Percentiles rank a stretch among this genome's conserved stretches.
phyloP scores from a whole-genome alignment of 2,329 filamentous ascomycete genomes.

The Lasiodiplodia citricola region DNA sequence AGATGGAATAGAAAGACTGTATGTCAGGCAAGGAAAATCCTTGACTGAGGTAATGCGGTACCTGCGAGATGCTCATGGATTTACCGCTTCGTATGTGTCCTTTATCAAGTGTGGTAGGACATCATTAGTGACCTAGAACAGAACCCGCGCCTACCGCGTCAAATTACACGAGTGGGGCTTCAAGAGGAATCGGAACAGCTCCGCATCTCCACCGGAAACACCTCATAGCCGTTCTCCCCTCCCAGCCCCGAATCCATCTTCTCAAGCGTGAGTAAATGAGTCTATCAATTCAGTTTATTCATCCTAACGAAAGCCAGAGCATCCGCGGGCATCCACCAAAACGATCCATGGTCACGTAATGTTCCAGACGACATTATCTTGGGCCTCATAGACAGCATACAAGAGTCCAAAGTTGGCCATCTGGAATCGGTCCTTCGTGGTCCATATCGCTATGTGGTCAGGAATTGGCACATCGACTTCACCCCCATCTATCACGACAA shows the following conservation, averaged over 20 bases:
- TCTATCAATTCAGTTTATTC: neutral
- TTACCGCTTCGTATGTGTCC: constrained; percentile 15
- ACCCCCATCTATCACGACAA: neutral
- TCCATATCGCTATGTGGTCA: neutral
- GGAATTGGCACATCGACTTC: neutral
- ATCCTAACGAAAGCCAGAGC: neutral
- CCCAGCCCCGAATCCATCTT: neutral
- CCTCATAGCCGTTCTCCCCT: neutral
- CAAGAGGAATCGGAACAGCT: neutral
- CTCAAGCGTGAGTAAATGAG: neutral
- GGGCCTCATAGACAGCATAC: neutral
- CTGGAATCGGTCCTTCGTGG: neutral
- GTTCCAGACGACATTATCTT: neutral
- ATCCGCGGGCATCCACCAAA: neutral
- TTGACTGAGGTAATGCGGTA: constrained; percentile 6
- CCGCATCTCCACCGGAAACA: neutral
- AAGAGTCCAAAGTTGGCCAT: neutral
- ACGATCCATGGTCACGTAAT: neutral
- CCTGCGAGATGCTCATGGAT: constrained; percentile 1
- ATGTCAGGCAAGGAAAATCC: constrained; percentile 14
- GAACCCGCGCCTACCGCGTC: constrained; percentile 17
- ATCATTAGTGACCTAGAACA: neutral
- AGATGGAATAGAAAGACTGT: constrained; percentile 5
- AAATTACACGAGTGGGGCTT: constrained; percentile 23
- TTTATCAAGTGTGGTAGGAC: neutral